Conservation (phyloP, 73 alveolate species). For the Tetrahymena malaccensis region DNA sequence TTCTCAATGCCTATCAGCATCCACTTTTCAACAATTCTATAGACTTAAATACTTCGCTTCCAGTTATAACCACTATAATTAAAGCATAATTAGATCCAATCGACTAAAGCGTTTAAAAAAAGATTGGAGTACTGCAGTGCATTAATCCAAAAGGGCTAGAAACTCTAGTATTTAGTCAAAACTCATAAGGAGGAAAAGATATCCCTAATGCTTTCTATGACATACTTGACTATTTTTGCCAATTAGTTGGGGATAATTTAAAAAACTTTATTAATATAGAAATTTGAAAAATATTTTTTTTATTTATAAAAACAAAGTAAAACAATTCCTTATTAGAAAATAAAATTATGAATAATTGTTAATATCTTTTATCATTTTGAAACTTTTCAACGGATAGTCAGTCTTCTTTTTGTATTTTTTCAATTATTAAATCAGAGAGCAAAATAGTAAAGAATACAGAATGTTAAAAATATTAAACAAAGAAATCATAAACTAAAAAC, state of each 20-base stretch:
- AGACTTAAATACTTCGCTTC: slow-evolving; percentile 28
- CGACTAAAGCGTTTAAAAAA: not conserved
- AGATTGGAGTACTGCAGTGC: slow-evolving; percentile 6
- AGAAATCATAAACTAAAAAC: not conserved
- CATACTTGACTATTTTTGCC: not conserved
- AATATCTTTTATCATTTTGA: too few relatives aligned
- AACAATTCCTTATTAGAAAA: too few relatives aligned
- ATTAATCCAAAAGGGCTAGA: slow-evolving; percentile 19
- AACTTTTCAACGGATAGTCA: too few relatives aligned
- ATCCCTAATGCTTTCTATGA: not conserved
- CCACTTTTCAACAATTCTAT: slow-evolving; percentile 3
- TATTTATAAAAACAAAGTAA: not conserved
- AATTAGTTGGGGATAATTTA: not conserved
- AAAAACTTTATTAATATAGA: not conserved
- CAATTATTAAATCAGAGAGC: not conserved
- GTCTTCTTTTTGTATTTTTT: too few relatives aligned
- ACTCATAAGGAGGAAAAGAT: not conserved
- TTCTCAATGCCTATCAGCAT: slow-evolving; percentile 7
- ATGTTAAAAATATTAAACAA: too few relatives aligned
- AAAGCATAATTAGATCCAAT: not conserved
- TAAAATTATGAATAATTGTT: too few relatives aligned
- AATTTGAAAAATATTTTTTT: not conserved
- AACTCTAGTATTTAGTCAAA: not conserved
- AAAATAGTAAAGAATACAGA: too few relatives aligned
- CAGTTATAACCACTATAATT: slow-evolving; percentile 8